phyloP scores from a whole-genome alignment of 2,329 filamentous ascomycete species.

The Arthroderma uncinatum region DNA sequence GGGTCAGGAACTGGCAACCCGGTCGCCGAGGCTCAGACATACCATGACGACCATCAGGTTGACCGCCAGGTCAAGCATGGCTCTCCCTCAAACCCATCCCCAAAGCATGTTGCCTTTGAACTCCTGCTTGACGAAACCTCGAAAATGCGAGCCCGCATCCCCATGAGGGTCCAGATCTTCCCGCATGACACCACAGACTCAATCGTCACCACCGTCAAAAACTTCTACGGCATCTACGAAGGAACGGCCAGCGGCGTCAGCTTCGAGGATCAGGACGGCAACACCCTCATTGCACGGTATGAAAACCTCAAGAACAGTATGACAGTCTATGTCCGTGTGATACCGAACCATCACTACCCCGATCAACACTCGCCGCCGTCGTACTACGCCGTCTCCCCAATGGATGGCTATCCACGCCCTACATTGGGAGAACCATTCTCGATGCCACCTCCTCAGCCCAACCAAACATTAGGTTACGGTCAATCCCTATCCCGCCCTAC shows the following conservation, averaged over 20 bases:
- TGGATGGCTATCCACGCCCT: slow-evolving; percentile 44
- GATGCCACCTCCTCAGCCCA: slow-evolving; percentile 48
- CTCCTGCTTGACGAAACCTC: slow-evolving; percentile 48
- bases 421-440: slow-evolving; percentile 54
- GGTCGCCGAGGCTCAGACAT: neutral
- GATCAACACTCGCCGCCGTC: slow-evolving; percentile 33
- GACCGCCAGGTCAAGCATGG: slow-evolving; percentile 21
- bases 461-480: slow-evolving; percentile 44
- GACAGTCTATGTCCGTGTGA: slow-evolving; percentile 83
- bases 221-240: slow-evolving; percentile 94
- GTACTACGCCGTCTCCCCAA: slow-evolving; percentile 39
- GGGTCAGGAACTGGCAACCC: neutral
- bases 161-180: slow-evolving; percentile 70
- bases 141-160: slow-evolving; percentile 49
- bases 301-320: slow-evolving; percentile 92
- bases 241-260: slow-evolving; percentile 71
- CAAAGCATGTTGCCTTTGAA: slow-evolving; percentile 55
- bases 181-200: slow-evolving; percentile 94
- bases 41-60: neutral
- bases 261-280: slow-evolving; percentile 84
- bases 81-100: slow-evolving; percentile 30
- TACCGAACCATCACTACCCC: slow-evolving; percentile 46
- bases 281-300: slow-evolving; percentile 86
- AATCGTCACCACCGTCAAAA: slow-evolving; percentile 96
- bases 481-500: slow-evolving; percentile 55